Evolutionary conservation across 192 early-diverging fungal species (phyloP).

Genomic region (Linnemannia elongata): DNA sequence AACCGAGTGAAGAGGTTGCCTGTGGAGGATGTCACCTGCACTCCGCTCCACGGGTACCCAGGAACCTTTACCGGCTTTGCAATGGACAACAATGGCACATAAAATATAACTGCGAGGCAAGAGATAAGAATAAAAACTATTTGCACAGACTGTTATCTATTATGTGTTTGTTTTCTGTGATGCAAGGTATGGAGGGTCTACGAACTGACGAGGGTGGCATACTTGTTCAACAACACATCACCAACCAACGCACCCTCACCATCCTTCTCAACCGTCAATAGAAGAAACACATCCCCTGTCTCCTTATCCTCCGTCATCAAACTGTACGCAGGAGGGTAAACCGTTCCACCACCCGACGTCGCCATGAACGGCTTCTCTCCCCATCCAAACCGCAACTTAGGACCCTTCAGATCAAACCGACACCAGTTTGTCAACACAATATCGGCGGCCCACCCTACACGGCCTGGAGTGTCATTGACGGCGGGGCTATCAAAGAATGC

Average conservation of each 20-base stretch:
- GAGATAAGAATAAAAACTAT: no score
- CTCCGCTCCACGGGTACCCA: no score
- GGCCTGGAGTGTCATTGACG: slow-evolving; percentile 41
- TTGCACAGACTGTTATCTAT: no score
- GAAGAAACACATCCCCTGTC: slow-evolving; percentile 34
- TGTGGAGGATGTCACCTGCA: no score
- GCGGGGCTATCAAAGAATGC: slow-evolving; percentile 49
- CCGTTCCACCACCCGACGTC: slow-evolving; percentile 30
- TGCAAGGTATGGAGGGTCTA: no score
- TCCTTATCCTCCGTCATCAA: slow-evolving; percentile 51
- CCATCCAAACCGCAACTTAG: slow-evolving; percentile 55
- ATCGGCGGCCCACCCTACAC: slow-evolving; percentile 44
- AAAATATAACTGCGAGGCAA: no score
- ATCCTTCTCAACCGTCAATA: slow-evolving; percentile 47
- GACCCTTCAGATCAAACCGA: slow-evolving; percentile 54
- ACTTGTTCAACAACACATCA: slow-evolving; percentile 50
- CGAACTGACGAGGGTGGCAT: slow-evolving; percentile 18
- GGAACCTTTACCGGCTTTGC: no score
- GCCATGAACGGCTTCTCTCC: slow-evolving; percentile 39
- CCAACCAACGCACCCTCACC: slow-evolving; percentile 28
- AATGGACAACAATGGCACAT: no score
- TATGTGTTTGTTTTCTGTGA: no score
- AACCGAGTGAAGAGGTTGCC: no score
- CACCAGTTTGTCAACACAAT: slow-evolving; percentile 58
- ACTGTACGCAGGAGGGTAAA: slow-evolving; percentile 52